phyloP scores from a whole-genome alignment of 225 moss, liverwort and hornwort genomes.

The Anthoceros angustus region DNA sequence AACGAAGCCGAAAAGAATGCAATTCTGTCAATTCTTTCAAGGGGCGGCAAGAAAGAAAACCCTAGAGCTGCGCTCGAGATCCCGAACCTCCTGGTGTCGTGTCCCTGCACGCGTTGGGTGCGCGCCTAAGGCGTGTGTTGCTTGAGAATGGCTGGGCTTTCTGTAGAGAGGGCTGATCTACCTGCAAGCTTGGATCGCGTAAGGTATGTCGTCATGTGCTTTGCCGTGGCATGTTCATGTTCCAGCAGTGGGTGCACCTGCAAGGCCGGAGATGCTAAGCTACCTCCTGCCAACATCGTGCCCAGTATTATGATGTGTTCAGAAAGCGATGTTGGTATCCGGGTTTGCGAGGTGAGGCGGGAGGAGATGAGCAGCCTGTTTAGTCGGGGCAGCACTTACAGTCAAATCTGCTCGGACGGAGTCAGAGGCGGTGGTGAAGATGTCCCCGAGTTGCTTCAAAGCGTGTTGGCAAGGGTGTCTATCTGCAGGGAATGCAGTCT shows the following conservation, averaged over 20 bases:
- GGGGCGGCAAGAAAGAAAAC: no score
- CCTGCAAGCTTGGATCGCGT: background rate
- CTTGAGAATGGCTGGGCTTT: no score
- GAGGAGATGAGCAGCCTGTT: background rate
- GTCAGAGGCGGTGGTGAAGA: background rate
- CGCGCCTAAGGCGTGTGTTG: no score
- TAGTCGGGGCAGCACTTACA: background rate
- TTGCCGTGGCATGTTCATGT: background rate
- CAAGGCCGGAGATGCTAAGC: constrained; percentile 2
- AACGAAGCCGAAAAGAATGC: no score
- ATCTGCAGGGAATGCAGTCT: background rate
- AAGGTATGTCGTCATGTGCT: background rate
- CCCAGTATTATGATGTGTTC: background rate
- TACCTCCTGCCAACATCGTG: background rate
- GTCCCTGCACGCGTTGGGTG: no score
- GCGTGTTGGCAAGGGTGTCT: background rate
- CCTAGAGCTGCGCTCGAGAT: no score
- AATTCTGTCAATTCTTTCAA: no score
- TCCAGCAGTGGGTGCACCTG: background rate
- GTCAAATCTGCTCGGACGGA: background rate
- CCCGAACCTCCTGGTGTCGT: no score
- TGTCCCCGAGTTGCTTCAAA: background rate
- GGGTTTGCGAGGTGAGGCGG: background rate
- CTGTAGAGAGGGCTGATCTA: no score
- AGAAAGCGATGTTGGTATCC: background rate